phyloP scores from a whole-genome alignment of 2,329 filamentous ascomycete genomes.

The Alternaria hordeiaustralica region DNA sequence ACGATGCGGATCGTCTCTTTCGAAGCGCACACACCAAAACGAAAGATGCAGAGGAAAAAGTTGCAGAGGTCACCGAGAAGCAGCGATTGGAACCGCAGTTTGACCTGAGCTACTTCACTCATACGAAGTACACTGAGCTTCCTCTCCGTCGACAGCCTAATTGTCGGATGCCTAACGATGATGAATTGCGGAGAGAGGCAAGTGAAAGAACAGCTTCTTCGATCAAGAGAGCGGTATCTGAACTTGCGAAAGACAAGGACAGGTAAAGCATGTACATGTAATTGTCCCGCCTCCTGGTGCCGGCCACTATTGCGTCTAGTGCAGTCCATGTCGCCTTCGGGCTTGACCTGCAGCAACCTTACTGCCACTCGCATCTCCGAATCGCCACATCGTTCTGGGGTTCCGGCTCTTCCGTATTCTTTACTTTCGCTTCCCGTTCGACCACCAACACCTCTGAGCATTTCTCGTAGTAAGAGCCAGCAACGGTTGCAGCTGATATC shows the following conservation, averaged over 20 bases:
- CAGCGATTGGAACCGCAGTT: not conserved
- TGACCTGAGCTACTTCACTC: not conserved
- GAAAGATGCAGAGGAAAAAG: not conserved
- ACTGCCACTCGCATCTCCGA: not conserved
- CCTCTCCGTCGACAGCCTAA: not conserved
- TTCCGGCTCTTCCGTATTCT: not conserved
- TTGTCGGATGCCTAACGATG: not conserved
- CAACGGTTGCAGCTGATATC: not conserved
- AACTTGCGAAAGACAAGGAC: too few relatives aligned
- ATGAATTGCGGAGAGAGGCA: not conserved
- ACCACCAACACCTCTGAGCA: not conserved
- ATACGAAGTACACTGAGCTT: not conserved
- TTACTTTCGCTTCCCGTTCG: not conserved
- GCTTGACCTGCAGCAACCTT: not conserved
- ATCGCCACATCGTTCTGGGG: not conserved
- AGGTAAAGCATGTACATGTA: not conserved
- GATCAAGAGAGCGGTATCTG: too few relatives aligned
- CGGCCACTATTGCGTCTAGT: not conserved
- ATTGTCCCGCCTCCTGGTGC: not conserved
- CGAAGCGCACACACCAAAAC: not conserved
- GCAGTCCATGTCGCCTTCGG: not conserved
- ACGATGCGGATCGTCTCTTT: conserved; percentile 4
- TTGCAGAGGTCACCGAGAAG: not conserved
- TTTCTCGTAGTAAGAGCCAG: not conserved
- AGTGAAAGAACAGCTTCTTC: not conserved